Percentiles rank a stretch among this genome's conserved stretches.
Evolutionary conservation across 306 rosid genomes (phyloP).

Genomic region (Casuarina glauca): DNA sequence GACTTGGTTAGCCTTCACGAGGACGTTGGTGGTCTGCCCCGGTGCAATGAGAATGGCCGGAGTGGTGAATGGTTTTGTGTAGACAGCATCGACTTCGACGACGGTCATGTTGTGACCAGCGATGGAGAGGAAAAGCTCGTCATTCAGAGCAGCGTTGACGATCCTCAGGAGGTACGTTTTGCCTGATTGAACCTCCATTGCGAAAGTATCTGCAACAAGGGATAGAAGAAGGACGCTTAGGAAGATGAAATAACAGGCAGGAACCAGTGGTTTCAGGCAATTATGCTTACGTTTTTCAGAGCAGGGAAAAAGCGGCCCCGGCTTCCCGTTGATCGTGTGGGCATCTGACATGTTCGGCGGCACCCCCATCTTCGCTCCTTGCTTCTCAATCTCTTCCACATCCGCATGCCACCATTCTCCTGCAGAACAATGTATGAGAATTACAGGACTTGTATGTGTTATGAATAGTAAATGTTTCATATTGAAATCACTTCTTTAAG

Average conservation of each 20-base stretch:
- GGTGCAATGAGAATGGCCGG: constrained; percentile 68
- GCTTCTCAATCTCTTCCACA: constrained; percentile 65
- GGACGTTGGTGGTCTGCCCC: constrained; percentile 86
- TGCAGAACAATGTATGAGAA: constrained; percentile 3
- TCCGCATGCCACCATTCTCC: constrained; percentile 92
- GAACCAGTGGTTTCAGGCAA: neutral
- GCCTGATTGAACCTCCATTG: constrained; percentile 71
- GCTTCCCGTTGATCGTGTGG: constrained; percentile 89
- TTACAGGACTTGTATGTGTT: neutral
- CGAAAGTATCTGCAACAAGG: constrained; percentile 58
- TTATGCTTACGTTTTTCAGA: constrained; percentile 67
- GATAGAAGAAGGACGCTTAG: neutral
- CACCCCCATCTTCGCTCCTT: constrained; percentile 68
- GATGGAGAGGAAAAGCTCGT: constrained; percentile 74
- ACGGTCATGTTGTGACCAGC: constrained; percentile 79
- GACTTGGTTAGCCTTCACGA: constrained; percentile 61
- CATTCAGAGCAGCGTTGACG: constrained; percentile 63
- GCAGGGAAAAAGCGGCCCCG: constrained; percentile 92
- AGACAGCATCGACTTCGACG: constrained; percentile 90
- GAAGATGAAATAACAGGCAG: too few relatives aligned
- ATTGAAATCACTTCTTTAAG: too few relatives aligned
- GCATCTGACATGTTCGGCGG: constrained; percentile 91
- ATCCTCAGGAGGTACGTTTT: constrained; percentile 76
- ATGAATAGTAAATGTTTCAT: too few relatives aligned
- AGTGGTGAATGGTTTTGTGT: constrained; percentile 79